phyloP scores from a whole-genome alignment of 1,284 basidiomycete genomes.

The Naganishia cerealis region DNA sequence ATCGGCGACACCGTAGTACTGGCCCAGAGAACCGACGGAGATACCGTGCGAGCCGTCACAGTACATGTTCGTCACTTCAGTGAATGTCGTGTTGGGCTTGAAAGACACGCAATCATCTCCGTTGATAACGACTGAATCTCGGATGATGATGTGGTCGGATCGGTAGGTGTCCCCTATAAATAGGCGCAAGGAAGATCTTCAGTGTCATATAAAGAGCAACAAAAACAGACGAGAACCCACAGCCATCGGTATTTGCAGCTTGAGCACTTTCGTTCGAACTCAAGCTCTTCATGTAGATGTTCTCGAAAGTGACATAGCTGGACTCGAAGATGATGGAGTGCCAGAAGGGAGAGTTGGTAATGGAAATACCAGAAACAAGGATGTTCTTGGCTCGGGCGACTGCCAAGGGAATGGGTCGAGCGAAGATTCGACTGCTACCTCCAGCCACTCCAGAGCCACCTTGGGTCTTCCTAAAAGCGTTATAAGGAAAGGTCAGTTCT shows the following conservation, averaged over 20 bases:
- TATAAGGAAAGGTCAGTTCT: slow-evolving; percentile 35
- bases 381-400: slow-evolving; percentile 63
- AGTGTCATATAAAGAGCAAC: slow-evolving; percentile 39
- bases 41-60: slow-evolving; percentile 62
- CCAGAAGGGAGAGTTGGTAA: slow-evolving; percentile 47
- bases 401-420: slow-evolving; percentile 64
- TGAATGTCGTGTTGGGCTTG: slow-evolving; percentile 66
- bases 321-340: slow-evolving; percentile 37
- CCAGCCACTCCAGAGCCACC: slow-evolving; percentile 53
- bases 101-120: slow-evolving; percentile 68
- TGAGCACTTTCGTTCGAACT: slow-evolving; percentile 39
- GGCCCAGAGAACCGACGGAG: slow-evolving; percentile 63
- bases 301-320: slow-evolving; percentile 39
- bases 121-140: slow-evolving; percentile 45
- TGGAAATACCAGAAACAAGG: slow-evolving; percentile 55
- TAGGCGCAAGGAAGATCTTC: too few relatives aligned
- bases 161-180: slow-evolving; percentile 63
- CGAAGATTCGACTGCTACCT: slow-evolving; percentile 58
- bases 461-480: neutral
- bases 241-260: slow-evolving; percentile 62
- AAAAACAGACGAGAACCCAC: slow-evolving; percentile 62
- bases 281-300: slow-evolving; percentile 39
- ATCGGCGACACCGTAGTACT: slow-evolving; percentile 62
- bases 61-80: slow-evolving; percentile 62
- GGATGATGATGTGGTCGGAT: slow-evolving; percentile 40